Evolutionary conservation across 1,284 basidiomycete species (phyloP).

Genomic region (Meripilus lineatus): DNA sequence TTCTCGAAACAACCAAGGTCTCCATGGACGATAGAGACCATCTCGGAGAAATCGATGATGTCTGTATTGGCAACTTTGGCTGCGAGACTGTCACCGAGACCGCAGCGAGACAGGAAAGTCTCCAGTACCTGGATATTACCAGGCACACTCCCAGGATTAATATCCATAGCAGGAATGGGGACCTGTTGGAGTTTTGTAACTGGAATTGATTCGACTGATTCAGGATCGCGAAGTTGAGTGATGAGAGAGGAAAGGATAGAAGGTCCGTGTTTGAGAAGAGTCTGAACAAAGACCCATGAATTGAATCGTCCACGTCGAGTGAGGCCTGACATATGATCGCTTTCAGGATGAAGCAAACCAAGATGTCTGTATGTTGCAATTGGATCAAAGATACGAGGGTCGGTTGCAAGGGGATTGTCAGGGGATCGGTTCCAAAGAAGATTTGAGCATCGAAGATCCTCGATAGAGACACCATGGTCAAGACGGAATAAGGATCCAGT

Average conservation of each 20-base stretch:
- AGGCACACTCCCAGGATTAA: conserved; percentile 2
- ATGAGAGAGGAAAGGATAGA: not conserved
- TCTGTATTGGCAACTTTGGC: not conserved
- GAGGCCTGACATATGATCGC: not conserved
- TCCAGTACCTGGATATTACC: conserved; percentile 1
- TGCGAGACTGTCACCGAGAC: not conserved
- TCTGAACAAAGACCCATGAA: conserved; percentile 2
- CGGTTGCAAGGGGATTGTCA: not conserved
- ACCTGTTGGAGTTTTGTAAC: not conserved
- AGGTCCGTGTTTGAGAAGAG: conserved; percentile 4
- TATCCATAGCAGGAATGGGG: conserved; percentile 1
- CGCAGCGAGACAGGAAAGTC: not conserved
- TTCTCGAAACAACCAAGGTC: conserved; percentile 5
- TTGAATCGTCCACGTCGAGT: too few relatives aligned
- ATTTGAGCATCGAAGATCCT: not conserved
- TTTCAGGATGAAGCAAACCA: not conserved
- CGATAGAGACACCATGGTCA: not conserved
- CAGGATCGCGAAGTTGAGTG: not conserved
- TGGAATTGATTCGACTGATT: not conserved
- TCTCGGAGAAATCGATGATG: not conserved
- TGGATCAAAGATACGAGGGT: not conserved
- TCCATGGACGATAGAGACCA: too few relatives aligned
- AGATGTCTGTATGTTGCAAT: not conserved
- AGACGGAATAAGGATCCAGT: not conserved
- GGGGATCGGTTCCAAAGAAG: not conserved